Evolutionary conservation across 768 basidiomycete species (phyloP), one percentile per base, ranked within the genome.

Genomic region (Scleroderma bovista): DNA sequence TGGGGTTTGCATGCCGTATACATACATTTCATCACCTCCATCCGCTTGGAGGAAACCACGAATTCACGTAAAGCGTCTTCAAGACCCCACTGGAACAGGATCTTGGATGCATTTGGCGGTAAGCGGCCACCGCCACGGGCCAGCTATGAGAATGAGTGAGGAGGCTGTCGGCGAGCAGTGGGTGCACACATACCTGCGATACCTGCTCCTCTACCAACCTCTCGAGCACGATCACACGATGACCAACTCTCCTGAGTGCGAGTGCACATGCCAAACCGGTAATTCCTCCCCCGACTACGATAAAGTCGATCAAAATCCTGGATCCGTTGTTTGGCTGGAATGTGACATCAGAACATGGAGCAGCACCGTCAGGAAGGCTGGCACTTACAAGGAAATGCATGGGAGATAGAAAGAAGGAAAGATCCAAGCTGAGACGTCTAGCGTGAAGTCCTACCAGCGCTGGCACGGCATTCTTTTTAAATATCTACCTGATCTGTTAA

Each of bases 211-310:
- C 74, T 48, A 71, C 68, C 16, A 62, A 65, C 51, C 72, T 67
- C 59, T 85, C 83, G 19, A 84, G 61, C 2, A 86, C 73, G 2
- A 74, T 66, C n/a, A 84, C 83, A 29, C 69, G 65, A 64, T 86
- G 84, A 6, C 84, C 83, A 6, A 75, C 75, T 56, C 72, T 74
- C 40, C 72, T 72, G 37, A 86, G 69, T 15, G 77, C 69, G 55
- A 74, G 76, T 4, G 83, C 83, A 32, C 75, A 67, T 3, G 82
- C 75, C 43, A 83, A 66, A 10, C 83, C 84, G 34, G 76, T 71
- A 13, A 84, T 70, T 15, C 77, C 75, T 38, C 73, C 78, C 44
- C 79, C 78, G 23, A 79, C 67, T 34, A 80, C 66, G 17, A 77
- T 51, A 50, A 79, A 73, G 44, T 77, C 68, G 17, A 64, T 50